These are phyloP conservation scores for Geranium incanum DNA, from an alignment of 441 rosid genomes.

Conservation along the genomic window DNA sequence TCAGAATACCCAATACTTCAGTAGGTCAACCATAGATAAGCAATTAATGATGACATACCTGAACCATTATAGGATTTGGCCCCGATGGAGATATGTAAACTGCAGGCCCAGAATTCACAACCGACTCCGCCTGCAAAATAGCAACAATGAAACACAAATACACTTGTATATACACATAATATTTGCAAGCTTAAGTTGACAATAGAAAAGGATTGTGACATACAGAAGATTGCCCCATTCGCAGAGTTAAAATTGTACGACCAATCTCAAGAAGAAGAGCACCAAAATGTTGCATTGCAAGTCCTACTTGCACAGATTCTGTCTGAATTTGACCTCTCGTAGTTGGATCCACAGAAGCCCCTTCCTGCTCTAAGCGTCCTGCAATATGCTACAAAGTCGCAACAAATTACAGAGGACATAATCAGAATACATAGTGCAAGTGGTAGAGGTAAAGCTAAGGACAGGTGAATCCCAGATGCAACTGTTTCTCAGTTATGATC, in stretches of 20 bases:
- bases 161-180: not conserved
- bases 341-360: slow-evolving; percentile 54
- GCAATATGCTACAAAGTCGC: slow-evolving; percentile 79
- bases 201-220: slow-evolving; percentile 17
- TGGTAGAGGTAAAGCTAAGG: not conserved
- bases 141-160: slow-evolving; percentile 8
- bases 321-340: slow-evolving; percentile 67
- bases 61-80: slow-evolving; percentile 77
- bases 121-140: slow-evolving; percentile 52
- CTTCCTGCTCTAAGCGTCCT: slow-evolving; percentile 72
- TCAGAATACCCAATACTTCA: not conserved
- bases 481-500: not conserved
- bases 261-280: slow-evolving; percentile 94
- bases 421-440: slow-evolving; percentile 34
- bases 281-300: slow-evolving; percentile 83
- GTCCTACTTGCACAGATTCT: slow-evolving; percentile 65
- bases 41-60: slow-evolving; percentile 41
- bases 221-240: slow-evolving; percentile 82
- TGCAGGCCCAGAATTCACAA: slow-evolving; percentile 88
- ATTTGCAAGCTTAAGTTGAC: slow-evolving; percentile 9
- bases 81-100: slow-evolving; percentile 67
- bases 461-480: not conserved
- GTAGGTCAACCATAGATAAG: not conserved
- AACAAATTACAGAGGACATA: slow-evolving; percentile 37
- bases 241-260: slow-evolving; percentile 71